A percentile compares a stretch with the other conserved stretches of the same genome.
Conservation (phyloP, 73 alveolate genomes). For the Tetrahymena thermophila region DNA sequence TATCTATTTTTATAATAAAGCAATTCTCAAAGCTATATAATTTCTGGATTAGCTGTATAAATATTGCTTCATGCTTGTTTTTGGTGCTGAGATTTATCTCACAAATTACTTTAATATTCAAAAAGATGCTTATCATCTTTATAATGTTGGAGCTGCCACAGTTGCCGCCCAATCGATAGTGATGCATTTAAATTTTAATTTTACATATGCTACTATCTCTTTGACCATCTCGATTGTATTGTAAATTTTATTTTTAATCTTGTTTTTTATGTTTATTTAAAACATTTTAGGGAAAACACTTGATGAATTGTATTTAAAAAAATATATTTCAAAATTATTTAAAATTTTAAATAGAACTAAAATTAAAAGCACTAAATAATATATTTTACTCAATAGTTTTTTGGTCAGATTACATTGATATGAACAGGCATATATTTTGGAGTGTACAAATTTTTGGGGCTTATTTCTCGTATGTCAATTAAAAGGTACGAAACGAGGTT, state of each 20-base stretch:
- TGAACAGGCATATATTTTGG: not conserved
- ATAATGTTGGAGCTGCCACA: not conserved
- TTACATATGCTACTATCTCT: not conserved
- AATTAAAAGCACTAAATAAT: too few species aligned
- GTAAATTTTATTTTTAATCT: not conserved
- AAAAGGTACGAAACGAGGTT: not conserved
- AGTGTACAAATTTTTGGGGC: not conserved
- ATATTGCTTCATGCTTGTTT: not conserved
- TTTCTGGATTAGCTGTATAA: not conserved
- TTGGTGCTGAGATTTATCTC: not conserved
- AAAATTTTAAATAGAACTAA: too few species aligned
- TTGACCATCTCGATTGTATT: not conserved
- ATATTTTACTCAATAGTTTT: not conserved
- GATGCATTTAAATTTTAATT: not conserved
- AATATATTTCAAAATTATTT: too few species aligned
- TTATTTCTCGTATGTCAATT: too few species aligned
- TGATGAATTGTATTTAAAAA: too few species aligned
- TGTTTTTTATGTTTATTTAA: too few species aligned
- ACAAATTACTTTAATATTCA: not conserved
- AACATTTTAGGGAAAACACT: too few species aligned
- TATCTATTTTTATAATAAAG: too few species aligned
- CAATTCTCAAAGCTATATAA: not conserved
- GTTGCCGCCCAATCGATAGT: not conserved
- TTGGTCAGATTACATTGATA: not conserved
- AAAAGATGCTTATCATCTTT: not conserved